Percentiles rank a stretch among this genome's conserved stretches.
Conservation (phyloP, 2,329 filamentous ascomycete species). For the Aspergillus pseudonomiae region DNA sequence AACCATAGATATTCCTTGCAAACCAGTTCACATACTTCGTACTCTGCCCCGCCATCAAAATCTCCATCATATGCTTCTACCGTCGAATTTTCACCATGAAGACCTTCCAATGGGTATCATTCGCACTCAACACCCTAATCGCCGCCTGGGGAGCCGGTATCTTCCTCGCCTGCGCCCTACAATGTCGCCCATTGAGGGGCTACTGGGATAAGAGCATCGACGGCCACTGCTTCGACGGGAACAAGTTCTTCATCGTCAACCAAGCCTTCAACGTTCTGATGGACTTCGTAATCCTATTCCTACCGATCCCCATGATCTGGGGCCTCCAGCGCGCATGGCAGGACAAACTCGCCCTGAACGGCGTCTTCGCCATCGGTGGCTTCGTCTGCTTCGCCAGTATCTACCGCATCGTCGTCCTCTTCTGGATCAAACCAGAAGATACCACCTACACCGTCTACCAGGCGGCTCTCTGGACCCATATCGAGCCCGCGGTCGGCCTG, state of each 20-base stretch:
- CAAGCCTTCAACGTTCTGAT: conserved; percentile 38
- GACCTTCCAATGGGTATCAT: conserved; percentile 29
- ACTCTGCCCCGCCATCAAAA: conserved; percentile 36
- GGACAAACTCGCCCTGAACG: conserved; percentile 38
- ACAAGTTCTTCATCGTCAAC: conserved; percentile 37
- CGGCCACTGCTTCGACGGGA: conserved; percentile 32
- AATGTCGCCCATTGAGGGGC: conserved; percentile 34
- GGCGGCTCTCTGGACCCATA: conserved; percentile 39
- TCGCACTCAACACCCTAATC: conserved; percentile 33
- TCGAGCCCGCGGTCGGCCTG: conserved; percentile 38
- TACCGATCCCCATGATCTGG: conserved; percentile 41
- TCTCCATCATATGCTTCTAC: conserved; percentile 41
- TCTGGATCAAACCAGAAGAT: conserved; percentile 33
- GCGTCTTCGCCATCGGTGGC: conserved; percentile 34
- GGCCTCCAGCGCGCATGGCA: conserved; percentile 37
- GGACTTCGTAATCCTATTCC: conserved; percentile 35
- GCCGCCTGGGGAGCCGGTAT: conserved; percentile 32
- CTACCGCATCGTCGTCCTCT: conserved; percentile 40
- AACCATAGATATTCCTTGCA: conserved; percentile 36
- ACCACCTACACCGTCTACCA: conserved; percentile 39
- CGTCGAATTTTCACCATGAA: conserved; percentile 36
- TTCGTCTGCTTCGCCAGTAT: conserved; percentile 42
- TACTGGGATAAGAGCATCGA: conserved; percentile 34
- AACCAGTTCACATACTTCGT: conserved; percentile 41
- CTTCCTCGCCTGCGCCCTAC: conserved; percentile 36